phyloP scores from a whole-genome alignment of 768 basidiomycete species.

The Suillus alpinus region DNA sequence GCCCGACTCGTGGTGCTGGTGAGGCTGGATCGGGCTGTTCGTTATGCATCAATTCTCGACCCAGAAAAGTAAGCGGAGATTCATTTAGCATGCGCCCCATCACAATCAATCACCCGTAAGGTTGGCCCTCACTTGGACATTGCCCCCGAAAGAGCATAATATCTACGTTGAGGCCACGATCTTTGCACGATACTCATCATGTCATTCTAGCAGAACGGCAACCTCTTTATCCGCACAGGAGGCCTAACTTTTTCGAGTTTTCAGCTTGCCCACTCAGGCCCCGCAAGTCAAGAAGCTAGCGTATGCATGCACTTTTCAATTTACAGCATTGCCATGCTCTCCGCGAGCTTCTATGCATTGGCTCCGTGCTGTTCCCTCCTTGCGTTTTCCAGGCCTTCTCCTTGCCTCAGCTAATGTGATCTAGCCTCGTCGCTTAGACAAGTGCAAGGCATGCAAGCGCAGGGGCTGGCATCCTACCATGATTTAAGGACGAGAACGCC shows the following conservation, averaged over 20 bases:
- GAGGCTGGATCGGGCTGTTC: background rate
- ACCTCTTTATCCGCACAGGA: background rate
- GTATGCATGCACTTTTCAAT: background rate
- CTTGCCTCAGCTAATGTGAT: conserved; percentile 3
- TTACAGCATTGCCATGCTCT: background rate
- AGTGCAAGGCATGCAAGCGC: background rate
- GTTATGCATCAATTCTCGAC: background rate
- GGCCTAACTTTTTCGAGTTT: background rate
- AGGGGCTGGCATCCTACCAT: background rate
- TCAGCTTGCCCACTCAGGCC: background rate
- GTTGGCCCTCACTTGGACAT: background rate
- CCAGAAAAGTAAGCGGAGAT: background rate
- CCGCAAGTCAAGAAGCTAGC: background rate
- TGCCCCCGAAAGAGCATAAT: background rate
- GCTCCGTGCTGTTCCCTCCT: conserved; percentile 1
- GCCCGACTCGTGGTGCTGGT: conserved; percentile 1
- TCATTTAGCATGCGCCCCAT: background rate
- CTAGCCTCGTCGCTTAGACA: background rate
- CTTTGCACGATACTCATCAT: background rate
- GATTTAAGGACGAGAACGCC: conserved; percentile 2
- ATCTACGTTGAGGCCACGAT: background rate
- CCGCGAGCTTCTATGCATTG: conserved; percentile 4
- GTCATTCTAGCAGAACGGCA: background rate
- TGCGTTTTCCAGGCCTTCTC: conserved; percentile 3
- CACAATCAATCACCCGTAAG: background rate